Conservation (phyloP, 768 basidiomycete species). For the Podaxis pistillaris region DNA sequence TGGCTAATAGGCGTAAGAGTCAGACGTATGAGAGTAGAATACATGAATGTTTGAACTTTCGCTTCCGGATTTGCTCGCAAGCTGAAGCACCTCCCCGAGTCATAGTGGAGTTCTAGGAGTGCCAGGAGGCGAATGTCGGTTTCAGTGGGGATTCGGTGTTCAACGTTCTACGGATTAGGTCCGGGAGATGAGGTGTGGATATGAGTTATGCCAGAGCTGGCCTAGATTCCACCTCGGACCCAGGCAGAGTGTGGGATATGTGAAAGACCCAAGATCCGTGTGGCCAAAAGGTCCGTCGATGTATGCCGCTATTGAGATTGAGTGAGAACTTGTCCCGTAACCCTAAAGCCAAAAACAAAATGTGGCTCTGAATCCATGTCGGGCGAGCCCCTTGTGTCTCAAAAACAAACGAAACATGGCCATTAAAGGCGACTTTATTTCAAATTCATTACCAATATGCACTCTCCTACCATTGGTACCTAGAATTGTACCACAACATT, state of each 20-base stretch:
- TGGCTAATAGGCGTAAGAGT: background rate
- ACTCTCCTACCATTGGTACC: background rate
- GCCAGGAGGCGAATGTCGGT: background rate
- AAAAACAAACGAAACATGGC: too few species aligned
- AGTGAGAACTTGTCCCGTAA: too few species aligned
- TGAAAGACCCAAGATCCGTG: too few species aligned
- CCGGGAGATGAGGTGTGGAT: background rate
- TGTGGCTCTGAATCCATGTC: too few species aligned
- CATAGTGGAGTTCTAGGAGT: background rate
- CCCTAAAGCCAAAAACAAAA: too few species aligned
- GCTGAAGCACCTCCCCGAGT: background rate
- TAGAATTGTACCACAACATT: background rate
- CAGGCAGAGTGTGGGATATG: too few species aligned
- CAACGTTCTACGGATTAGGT: background rate
- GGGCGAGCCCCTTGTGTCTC: too few species aligned
- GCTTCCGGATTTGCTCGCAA: background rate
- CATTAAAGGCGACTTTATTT: too few species aligned
- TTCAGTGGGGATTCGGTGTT: background rate
- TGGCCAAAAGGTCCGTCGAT: too few species aligned
- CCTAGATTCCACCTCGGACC: background rate
- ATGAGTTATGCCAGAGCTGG: background rate
- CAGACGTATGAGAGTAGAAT: background rate
- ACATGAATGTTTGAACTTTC: background rate
- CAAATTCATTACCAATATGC: too few species aligned
- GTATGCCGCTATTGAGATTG: too few species aligned